Percentiles rank a stretch among this genome's conserved stretches.
These are phyloP conservation scores for Xanthoparmelia taractica DNA, from an alignment of 495 filamentous ascomycete species.

Conservation along the genomic window DNA sequence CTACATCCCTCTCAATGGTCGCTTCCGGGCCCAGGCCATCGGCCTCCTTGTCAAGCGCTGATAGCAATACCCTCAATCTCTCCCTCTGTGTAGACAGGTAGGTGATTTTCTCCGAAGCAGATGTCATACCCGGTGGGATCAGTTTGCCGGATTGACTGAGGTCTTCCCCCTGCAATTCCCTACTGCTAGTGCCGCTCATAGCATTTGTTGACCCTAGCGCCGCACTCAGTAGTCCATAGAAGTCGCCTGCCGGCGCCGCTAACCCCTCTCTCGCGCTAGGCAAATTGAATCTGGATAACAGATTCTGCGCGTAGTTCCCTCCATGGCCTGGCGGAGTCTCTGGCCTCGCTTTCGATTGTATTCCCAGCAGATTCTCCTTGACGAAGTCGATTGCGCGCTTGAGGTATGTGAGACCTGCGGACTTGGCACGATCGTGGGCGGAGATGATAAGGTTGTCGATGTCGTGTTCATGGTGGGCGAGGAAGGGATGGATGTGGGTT, in stretches of 20 bases:
- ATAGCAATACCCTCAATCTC: conserved; percentile 58
- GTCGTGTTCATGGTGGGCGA: conserved; percentile 74
- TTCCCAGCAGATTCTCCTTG: conserved; percentile 64
- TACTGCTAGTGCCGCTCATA: conserved; percentile 34
- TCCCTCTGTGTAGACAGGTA: conserved; percentile 71
- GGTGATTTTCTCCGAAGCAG: conserved; percentile 54
- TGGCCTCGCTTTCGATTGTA: conserved; percentile 39
- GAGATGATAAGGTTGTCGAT: conserved; percentile 86
- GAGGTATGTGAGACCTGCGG: conserved; percentile 72
- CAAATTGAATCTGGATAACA: conserved; percentile 79
- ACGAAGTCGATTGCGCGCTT: conserved; percentile 68
- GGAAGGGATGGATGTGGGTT: conserved; percentile 77
- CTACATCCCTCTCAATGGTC: conserved; percentile 34
- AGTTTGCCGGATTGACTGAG: conserved; percentile 53
- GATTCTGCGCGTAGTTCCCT: conserved; percentile 63
- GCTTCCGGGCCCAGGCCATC: conserved; percentile 34
- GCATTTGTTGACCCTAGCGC: conserved; percentile 47
- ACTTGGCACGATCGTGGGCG: conserved; percentile 69
- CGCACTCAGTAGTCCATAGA: conserved; percentile 68
- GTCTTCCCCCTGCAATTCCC: conserved; percentile 45
- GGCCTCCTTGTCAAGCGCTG: conserved; percentile 68
- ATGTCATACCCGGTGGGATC: conserved; percentile 57
- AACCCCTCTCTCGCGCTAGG: conserved; percentile 44
- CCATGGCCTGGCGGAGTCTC: conserved; percentile 33
- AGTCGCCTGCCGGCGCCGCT: conserved; percentile 48